Evolutionary conservation across 2,329 filamentous ascomycete genomes (phyloP).

Genomic region (Colletotrichum filicis): DNA sequence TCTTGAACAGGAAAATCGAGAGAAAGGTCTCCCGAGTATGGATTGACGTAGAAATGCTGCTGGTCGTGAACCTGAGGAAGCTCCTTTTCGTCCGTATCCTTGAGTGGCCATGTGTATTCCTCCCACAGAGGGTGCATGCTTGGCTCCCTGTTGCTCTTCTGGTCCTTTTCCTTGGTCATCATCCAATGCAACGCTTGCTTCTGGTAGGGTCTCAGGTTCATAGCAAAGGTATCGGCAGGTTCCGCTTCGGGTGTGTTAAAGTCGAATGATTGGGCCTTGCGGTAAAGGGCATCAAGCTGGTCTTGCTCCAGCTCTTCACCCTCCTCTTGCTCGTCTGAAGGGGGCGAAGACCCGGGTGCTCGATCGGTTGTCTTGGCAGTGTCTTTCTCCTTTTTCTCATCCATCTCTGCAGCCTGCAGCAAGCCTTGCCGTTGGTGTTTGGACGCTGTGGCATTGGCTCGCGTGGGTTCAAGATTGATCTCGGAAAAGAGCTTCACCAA

Average conservation of each 20-base stretch:
- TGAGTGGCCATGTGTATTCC: constrained; percentile 88
- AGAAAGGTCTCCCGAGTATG: constrained; percentile 94
- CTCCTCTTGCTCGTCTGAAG: constrained; percentile 81
- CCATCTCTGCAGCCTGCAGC: constrained; percentile 87
- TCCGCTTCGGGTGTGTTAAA: constrained; percentile 90
- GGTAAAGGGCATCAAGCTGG: constrained; percentile 92
- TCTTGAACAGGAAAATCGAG: constrained; percentile 93
- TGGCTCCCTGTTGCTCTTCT: constrained; percentile 74
- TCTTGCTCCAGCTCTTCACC: constrained; percentile 94
- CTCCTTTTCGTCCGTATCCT: constrained; percentile 86
- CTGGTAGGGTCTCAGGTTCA: constrained; percentile 91
- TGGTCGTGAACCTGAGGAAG: constrained; percentile 74
- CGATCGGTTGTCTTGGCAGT: constrained; percentile 47
- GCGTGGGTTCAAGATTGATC: constrained; percentile 82
- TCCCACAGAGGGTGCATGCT: constrained; percentile 99
- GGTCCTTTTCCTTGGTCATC: constrained; percentile 89
- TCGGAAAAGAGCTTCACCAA: constrained; percentile 91
- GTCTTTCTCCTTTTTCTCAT: constrained; percentile 78
- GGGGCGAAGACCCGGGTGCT: constrained; percentile 60
- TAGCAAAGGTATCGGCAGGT: constrained; percentile 82
- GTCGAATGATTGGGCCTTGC: constrained; percentile 96
- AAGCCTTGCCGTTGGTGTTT: constrained; percentile 86
- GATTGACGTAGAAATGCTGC: constrained; percentile 90
- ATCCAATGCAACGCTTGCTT: constrained; percentile 98
- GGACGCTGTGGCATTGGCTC: constrained; percentile 77